Evolutionary conservation across 2,329 filamentous ascomycete genomes (phyloP).

Genomic region (Aspergillus brasiliensis): DNA sequence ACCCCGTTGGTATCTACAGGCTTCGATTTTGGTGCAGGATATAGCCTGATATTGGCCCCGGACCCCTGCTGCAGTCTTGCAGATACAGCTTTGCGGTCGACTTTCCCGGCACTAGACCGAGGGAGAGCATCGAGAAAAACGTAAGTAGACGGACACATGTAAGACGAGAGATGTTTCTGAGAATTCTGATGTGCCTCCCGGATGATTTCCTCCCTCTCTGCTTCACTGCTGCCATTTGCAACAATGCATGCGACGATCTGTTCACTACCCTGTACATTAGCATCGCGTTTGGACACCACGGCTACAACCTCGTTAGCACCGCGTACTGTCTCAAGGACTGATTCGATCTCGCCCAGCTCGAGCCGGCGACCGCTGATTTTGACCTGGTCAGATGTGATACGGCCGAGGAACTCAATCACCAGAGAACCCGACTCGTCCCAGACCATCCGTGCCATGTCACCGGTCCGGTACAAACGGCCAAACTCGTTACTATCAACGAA

Average conservation of each 20-base stretch:
- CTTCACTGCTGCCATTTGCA: slow-evolving; percentile 9
- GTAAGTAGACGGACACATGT: slow-evolving; percentile 31
- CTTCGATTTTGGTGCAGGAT: neutral
- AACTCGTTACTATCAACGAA: slow-evolving; percentile 29
- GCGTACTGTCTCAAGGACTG: slow-evolving; percentile 24
- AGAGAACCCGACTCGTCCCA: slow-evolving; percentile 56
- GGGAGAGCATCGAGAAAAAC: slow-evolving; percentile 25
- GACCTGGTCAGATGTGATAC: slow-evolving; percentile 76
- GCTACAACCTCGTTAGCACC: slow-evolving; percentile 28
- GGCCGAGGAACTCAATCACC: slow-evolving; percentile 74
- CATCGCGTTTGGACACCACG: slow-evolving; percentile 22
- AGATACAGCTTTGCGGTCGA: slow-evolving; percentile 27
- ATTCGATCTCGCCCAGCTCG: slow-evolving; percentile 75
- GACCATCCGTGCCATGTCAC: slow-evolving; percentile 57
- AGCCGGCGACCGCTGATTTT: slow-evolving; percentile 83
- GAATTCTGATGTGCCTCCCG: slow-evolving; percentile 17
- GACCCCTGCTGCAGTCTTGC: slow-evolving; percentile 12
- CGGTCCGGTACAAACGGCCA: slow-evolving; percentile 53
- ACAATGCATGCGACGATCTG: slow-evolving; percentile 31
- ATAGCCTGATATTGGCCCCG: slow-evolving; percentile 4
- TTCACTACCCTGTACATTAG: slow-evolving; percentile 23
- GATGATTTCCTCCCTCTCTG: slow-evolving; percentile 16
- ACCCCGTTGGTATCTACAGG: neutral
- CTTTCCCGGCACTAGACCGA: slow-evolving; percentile 29
- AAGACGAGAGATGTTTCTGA: slow-evolving; percentile 21